Evolutionary conservation across 2,329 filamentous ascomycete genomes (phyloP), one percentile per base, ranked within the genome.

Genomic region (Blumeria hordei): DNA sequence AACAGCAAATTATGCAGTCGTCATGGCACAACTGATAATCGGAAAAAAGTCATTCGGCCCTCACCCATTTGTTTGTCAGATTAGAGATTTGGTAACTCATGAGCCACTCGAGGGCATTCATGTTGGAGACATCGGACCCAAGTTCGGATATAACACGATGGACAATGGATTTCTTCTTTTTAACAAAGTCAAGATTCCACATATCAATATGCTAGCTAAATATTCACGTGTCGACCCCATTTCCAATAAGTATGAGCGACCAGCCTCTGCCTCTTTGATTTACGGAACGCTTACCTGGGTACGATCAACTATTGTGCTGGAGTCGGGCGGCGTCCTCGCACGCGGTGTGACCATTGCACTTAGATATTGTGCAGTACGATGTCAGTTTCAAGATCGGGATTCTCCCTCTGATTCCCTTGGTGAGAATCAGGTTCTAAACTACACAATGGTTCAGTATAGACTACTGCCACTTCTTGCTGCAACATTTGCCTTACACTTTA

Each of bases 111-210:
- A 80, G 52, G 80, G 83, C 59, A 69, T 86, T 54, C 78, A 86
- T 62, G 79, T 88, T 28, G 84, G 85, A 49, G 84, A 88, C 60
- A 87, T 88, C 66, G 85, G 85, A 1, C 83, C 84, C 55, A 88
- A 88, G 66, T 83, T 84, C 59, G 82, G 81, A 9, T 85, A 84
- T 69, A 84, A 84, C 67, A 85, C 81, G 54, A 59, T 86, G 83
- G 84, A 88, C 66, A 88, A 88, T 61, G 84, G 84, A 1, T 88
- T 84, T 71, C 69, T 87, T 10, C 73, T 88, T 21, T 80, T 88
- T 68, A 87, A 87, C 69, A 71, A 85, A 16, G 72, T 85, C 67
- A 84, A 86, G 66, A 71, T 88, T 14, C 83, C 83, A 1, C 83
- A 88, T 64, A 68, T 78, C 59, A 81, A 78, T 68, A 84, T 88